Percentiles rank a stretch among this genome's conserved stretches.
phyloP scores from a whole-genome alignment of 2,329 filamentous ascomycete species.

The Colletotrichum siamense region DNA sequence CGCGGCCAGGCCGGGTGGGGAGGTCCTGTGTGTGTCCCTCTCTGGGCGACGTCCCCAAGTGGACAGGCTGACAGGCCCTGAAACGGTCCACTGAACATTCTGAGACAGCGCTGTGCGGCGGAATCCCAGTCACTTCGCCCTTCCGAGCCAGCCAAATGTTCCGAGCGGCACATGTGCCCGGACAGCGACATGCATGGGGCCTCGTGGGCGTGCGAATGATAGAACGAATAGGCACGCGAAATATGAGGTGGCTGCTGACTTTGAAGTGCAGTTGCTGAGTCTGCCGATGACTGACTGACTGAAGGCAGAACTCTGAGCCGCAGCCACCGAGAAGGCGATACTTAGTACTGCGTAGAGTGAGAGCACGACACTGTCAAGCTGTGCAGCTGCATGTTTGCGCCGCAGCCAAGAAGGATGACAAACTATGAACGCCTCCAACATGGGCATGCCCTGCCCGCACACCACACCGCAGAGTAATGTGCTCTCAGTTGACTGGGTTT shows the following conservation, averaged over 20 bases:
- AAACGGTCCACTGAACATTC: slow-evolving; percentile 7
- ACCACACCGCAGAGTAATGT: neutral
- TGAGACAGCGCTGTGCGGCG: slow-evolving; percentile 7
- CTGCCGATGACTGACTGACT: neutral
- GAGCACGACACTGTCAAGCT: neutral
- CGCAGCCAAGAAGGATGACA: neutral
- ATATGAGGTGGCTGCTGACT: neutral
- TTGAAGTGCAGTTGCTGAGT: neutral
- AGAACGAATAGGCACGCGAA: neutral
- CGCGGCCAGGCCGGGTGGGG: neutral
- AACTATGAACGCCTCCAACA: neutral
- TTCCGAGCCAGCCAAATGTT: neutral
- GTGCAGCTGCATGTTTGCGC: neutral
- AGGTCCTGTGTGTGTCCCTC: neutral
- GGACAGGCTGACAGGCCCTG: slow-evolving; percentile 10
- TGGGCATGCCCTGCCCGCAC: neutral
- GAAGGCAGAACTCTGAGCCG: neutral
- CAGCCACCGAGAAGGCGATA: neutral
- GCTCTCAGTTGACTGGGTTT: neutral
- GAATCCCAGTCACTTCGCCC: neutral
- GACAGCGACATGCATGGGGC: neutral
- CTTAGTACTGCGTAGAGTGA: neutral
- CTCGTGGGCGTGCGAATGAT: neutral
- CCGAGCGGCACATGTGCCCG: neutral
- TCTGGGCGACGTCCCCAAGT: neutral